A percentile compares a stretch with the other conserved stretches of the same genome.
These are phyloP conservation scores for Fraxinus quadrangulata DNA, from an alignment of 257 asterid genomes.

Conservation along the genomic window DNA sequence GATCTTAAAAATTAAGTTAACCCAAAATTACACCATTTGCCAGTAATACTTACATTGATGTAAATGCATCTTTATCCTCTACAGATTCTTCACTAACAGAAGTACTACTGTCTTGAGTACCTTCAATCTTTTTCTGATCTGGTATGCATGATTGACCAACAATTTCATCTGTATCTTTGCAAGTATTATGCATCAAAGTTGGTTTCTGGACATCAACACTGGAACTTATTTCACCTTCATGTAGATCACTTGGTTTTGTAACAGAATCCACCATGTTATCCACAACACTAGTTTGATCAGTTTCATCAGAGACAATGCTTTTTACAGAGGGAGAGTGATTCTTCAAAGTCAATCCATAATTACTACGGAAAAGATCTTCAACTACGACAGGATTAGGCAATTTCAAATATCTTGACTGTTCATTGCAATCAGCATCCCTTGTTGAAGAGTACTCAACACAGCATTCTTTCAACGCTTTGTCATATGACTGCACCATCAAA, in stretches of 20 bases:
- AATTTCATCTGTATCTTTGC: conserved; percentile 33
- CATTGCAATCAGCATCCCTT: conserved; percentile 8
- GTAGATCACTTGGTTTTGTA: conserved; percentile 25
- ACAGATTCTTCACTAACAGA: conserved; percentile 32
- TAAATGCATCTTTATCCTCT: conserved; percentile 32
- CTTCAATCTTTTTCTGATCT: conserved; percentile 30
- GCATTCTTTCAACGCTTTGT: conserved; percentile 26
- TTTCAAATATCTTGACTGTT: conserved; percentile 31
- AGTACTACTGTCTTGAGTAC: conserved; percentile 31
- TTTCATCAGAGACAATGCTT: conserved; percentile 29
- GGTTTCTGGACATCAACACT: conserved; percentile 31
- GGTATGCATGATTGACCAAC: conserved; percentile 26
- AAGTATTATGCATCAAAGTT: conserved; percentile 32
- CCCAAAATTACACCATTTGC: background rate
- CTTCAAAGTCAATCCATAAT: conserved; percentile 22
- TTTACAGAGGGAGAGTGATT: conserved; percentile 23
- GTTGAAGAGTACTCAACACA: conserved; percentile 17
- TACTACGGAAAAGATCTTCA: conserved; percentile 23
- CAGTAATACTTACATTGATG: conserved; percentile 47
- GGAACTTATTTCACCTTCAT: conserved; percentile 33
- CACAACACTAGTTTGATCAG: conserved; percentile 26
- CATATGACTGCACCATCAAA: conserved; percentile 33
- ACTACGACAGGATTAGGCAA: conserved; percentile 27
- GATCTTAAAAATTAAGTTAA: conserved; percentile 13
- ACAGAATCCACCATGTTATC: conserved; percentile 30